Evolutionary conservation across 352 stramenopile genomes (phyloP).

Genomic region (Aphanomyces astaci): DNA sequence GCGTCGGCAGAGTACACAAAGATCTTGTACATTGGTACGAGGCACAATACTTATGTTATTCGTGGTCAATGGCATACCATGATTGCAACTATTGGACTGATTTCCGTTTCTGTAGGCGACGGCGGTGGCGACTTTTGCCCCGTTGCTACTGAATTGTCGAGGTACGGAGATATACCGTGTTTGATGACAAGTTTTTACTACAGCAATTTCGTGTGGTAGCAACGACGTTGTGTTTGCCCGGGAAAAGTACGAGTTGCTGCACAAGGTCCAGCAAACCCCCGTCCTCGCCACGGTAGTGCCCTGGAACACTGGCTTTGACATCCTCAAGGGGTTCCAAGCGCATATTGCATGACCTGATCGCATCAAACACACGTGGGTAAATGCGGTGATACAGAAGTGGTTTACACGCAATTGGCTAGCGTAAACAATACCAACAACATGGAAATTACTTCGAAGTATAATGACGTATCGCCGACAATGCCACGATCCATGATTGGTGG

Average conservation of each 20-base stretch:
- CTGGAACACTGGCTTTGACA: conserved; percentile 52
- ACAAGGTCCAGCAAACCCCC: conserved; percentile 28
- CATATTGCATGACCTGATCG: conserved; percentile 3
- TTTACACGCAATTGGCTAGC: too few relatives aligned
- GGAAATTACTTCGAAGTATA: too few relatives aligned
- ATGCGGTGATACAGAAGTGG: too few relatives aligned
- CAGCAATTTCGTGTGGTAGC: conserved; percentile 20
- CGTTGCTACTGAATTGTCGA: conserved; percentile 35
- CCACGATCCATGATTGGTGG: too few relatives aligned
- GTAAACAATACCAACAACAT: too few relatives aligned
- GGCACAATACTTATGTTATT: background rate
- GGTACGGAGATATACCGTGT: conserved; percentile 37
- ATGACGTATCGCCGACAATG: too few relatives aligned
- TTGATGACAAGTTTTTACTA: too few relatives aligned
- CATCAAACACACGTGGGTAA: too few relatives aligned
- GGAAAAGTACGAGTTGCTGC: conserved; percentile 27
- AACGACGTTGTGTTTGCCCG: conserved; percentile 60
- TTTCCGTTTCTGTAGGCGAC: too few relatives aligned
- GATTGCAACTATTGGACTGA: too few relatives aligned
- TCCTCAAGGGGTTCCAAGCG: conserved; percentile 42
- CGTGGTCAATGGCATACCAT: background rate
- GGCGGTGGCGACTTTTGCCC: conserved; percentile 65
- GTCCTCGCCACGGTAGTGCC: conserved; percentile 41
- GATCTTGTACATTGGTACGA: conserved; percentile 52
- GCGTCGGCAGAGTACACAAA: conserved; percentile 29